Percentiles rank a stretch among this genome's conserved stretches.
Evolutionary conservation across 371 early-diverging fungal species (phyloP).

Genomic region (Entomophthora muscae): DNA sequence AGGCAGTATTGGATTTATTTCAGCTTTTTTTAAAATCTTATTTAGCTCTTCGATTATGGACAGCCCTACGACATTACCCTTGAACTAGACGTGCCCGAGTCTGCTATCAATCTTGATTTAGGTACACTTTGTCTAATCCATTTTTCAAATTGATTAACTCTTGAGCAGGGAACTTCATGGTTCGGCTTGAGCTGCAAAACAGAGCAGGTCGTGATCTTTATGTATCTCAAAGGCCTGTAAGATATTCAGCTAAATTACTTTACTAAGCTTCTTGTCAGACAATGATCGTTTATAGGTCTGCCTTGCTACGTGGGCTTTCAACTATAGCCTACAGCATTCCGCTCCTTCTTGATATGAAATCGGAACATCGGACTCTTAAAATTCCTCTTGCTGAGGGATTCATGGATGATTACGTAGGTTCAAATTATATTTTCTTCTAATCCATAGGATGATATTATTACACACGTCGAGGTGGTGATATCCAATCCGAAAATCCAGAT

Average conservation of each 20-base stretch:
- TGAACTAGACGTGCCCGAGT: conserved; percentile 1
- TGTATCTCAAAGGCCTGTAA: background rate
- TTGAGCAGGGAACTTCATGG: conserved; percentile 8
- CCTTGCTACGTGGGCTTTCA: background rate
- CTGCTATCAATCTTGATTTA: background rate
- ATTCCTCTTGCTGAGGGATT: background rate
- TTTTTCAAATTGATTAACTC: too few relatives aligned
- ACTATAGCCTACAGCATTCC: background rate
- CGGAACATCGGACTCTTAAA: background rate
- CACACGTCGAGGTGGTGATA: background rate
- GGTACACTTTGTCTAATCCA: too few relatives aligned
- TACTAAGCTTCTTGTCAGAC: background rate
- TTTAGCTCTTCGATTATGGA: conserved; percentile 2
- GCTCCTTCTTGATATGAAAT: background rate
- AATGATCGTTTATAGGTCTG: background rate
- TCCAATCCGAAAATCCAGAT: background rate
- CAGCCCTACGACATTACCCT: conserved; percentile 3
- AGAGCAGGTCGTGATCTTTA: background rate
- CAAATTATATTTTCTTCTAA: background rate
- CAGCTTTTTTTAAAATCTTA: background rate
- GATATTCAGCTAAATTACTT: background rate
- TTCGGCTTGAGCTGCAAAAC: conserved; percentile 1
- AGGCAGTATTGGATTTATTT: background rate
- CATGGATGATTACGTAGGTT: conserved; percentile 4
- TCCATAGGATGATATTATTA: background rate